Evolutionary conservation across 2,329 filamentous ascomycete genomes (phyloP).

Genomic region (Scopulariopsis brevicaulis): DNA sequence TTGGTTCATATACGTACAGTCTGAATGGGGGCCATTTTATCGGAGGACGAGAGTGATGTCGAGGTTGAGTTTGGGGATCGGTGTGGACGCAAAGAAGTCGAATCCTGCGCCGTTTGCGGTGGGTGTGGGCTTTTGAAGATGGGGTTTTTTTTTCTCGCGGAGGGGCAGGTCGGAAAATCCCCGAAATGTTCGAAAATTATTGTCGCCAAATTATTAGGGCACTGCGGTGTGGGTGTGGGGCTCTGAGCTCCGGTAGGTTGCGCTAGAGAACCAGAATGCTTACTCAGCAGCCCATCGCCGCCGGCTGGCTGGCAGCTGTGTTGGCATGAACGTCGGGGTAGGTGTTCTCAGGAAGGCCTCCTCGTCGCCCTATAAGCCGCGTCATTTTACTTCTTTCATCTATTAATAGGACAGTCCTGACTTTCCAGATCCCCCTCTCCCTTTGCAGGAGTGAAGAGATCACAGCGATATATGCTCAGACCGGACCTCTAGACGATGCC

Average conservation of each 20-base stretch:
- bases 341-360: too few species aligned
- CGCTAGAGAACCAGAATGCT: neutral
- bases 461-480: neutral
- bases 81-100: conserved; percentile 49
- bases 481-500: neutral
- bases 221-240: neutral
- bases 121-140: conserved; percentile 9
- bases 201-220: conserved; percentile 11
- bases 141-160: neutral
- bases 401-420: neutral
- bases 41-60: conserved; percentile 9
- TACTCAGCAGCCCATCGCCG: neutral
- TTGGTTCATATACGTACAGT: conserved; percentile 63
- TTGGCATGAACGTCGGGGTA: neutral
- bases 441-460: neutral
- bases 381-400: neutral
- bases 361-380: too few species aligned
- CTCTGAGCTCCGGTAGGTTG: neutral
- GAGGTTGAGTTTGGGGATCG: conserved; percentile 8
- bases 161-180: neutral
- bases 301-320: neutral
- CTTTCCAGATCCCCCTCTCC: neutral
- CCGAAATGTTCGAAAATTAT: conserved; percentile 3
- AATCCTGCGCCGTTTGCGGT: conserved; percentile 62
- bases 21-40: conserved; percentile 67